These are phyloP conservation scores for Globisporangium polare DNA, from an alignment of 352 stramenopile species.

Conservation along the genomic window DNA sequence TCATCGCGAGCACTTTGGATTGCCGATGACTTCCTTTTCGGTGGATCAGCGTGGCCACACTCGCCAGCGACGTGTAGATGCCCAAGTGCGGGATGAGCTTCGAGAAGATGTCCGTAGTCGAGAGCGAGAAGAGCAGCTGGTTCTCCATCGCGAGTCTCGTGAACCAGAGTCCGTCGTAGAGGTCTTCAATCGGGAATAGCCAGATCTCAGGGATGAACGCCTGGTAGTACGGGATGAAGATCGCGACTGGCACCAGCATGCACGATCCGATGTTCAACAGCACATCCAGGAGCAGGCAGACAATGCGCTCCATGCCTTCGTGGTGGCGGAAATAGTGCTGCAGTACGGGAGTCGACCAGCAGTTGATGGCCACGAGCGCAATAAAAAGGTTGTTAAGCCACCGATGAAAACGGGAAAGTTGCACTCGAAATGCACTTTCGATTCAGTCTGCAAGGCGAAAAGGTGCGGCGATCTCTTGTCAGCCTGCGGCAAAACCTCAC, in stretches of 20 bases:
- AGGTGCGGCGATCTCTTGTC: too few species aligned
- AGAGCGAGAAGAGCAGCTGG: conserved; percentile 19
- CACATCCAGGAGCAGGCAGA: conserved; percentile 15
- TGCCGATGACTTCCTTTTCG: neutral
- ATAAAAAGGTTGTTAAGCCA: conserved; percentile 10
- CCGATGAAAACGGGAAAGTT: neutral
- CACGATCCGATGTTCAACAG: conserved; percentile 16
- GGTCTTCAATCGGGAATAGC: conserved; percentile 13
- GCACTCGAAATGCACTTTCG: too few species aligned
- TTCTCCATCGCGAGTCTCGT: conserved; percentile 22
- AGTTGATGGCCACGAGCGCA: conserved; percentile 4
- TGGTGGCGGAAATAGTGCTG: conserved; percentile 7
- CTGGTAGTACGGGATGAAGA: conserved; percentile 23
- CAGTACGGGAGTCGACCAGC: conserved; percentile 13
- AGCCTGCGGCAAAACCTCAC: too few species aligned
- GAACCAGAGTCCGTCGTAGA: conserved; percentile 27
- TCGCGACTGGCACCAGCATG: conserved; percentile 17
- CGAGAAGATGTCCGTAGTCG: conserved; percentile 13
- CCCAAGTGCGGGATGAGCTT: conserved; percentile 24
- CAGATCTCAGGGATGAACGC: conserved; percentile 14
- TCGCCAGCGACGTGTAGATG: conserved; percentile 20
- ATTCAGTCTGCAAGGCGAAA: too few species aligned
- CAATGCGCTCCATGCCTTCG: conserved; percentile 11
- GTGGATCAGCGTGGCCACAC: neutral
- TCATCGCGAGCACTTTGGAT: neutral